Evolutionary conservation across 2,329 filamentous ascomycete genomes (phyloP), one percentile per base, ranked within the genome.

Genomic region (Pseudocercospora vitis): DNA sequence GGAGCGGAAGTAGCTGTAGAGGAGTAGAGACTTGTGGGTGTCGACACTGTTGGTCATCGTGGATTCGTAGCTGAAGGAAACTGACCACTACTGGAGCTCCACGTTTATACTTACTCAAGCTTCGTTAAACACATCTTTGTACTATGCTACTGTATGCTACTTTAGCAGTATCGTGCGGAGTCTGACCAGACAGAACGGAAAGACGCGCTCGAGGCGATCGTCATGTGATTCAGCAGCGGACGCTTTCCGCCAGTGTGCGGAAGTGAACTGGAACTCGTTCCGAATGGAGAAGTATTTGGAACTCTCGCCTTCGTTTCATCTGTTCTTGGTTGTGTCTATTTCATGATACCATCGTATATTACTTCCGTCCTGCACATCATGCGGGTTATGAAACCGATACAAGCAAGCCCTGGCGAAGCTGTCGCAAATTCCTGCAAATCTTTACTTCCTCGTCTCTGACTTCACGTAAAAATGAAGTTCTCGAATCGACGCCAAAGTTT

Each of bases 1-100:
- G 23, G 48, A 52, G 14, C 53, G 53, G 48, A 55, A 55, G 42
- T 55, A 55, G 7, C 31, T 99, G 37, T 50, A 50, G 35, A 50
- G 19, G 3, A 37, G 42, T n/a, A n/a, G 14, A 50, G 23, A 14
- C 7, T 29, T 29, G 26, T 6, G 19, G 9, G 16, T 40, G 35
- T 19, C 14, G 35, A n/a, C n/a, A n/a, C n/a, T 18, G 11, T 3
- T 7, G 5, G 7, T 12, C 16, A 21, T 18, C 16, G 35, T 11
- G 35, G 18, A 9, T 29, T 29, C 6, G 11, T 7, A 29, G 26
- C 26, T n/a, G n/a, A n/a, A n/a, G n/a, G n/a, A n/a, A n/a, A n/a
- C n/a, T n/a, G n/a, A n/a, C n/a, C n/a, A n/a, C n/a, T n/a, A n/a
- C n/a, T n/a, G n/a, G n/a, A n/a, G n/a, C n/a, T n/a, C n/a, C n/a